Conservation (phyloP, 2,329 filamentous ascomycete species). For the Talaromyces sp. region DNA sequence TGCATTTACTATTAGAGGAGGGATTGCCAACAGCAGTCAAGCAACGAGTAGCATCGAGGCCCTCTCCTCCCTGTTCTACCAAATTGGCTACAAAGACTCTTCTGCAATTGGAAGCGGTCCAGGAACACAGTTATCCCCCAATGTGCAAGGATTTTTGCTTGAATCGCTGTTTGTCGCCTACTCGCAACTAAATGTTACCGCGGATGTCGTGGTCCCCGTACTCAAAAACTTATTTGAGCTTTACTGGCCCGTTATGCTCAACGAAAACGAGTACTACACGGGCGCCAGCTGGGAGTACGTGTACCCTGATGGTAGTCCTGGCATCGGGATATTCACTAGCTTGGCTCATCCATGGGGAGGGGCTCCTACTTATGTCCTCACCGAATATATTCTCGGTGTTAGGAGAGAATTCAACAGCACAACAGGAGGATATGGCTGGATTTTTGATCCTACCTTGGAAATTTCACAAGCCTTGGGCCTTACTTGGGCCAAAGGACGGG, state of each 20-base stretch:
- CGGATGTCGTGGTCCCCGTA: neutral
- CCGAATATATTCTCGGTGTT: conserved; percentile 7
- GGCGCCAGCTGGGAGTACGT: conserved; percentile 12
- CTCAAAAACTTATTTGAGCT: neutral
- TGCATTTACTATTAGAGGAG: neutral
- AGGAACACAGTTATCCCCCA: neutral
- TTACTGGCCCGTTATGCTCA: conserved; percentile 8
- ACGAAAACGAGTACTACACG: conserved; percentile 9
- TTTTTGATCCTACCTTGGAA: neutral
- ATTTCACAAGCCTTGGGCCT: neutral
- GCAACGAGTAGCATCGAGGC: neutral
- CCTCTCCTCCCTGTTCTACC: neutral
- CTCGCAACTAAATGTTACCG: neutral
- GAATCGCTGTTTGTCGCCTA: neutral
- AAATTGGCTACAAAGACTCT: neutral
- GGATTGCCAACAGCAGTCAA: neutral
- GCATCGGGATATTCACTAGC: conserved; percentile 11
- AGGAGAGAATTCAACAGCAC: neutral
- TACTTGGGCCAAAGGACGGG: neutral
- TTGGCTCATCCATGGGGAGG: conserved; percentile 10
- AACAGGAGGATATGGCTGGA: neutral
- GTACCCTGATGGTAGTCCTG: conserved; percentile 7
- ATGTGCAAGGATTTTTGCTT: neutral
- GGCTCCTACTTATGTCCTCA: conserved; percentile 8
- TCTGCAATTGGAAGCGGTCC: neutral